phyloP scores from a whole-genome alignment of 2,329 filamentous ascomycete genomes.

The Botrytis paeoniae region DNA sequence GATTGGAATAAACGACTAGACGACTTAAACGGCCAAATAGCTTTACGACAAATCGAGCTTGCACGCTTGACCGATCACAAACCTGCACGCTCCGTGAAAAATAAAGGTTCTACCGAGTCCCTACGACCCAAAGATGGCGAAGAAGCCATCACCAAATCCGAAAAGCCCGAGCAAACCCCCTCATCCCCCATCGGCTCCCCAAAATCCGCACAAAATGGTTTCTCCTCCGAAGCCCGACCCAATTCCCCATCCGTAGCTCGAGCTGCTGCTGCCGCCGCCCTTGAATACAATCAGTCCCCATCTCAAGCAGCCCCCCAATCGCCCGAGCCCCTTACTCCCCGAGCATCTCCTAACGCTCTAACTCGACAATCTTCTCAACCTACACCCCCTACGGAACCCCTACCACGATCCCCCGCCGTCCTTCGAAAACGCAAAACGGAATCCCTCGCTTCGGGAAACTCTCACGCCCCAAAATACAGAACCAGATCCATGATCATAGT shows the following conservation, averaged over 20 bases:
- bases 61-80: constrained; percentile 46
- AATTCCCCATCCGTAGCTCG: constrained; percentile 27
- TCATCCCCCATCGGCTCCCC: constrained; percentile 26
- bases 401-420: constrained; percentile 21
- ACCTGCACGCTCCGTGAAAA: constrained; percentile 37
- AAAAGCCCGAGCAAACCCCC: constrained; percentile 23
- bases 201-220: constrained; percentile 22
- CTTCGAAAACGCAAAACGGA: constrained; percentile 38
- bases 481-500: constrained; percentile 76
- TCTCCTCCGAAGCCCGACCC: constrained; percentile 16
- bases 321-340: neutral
- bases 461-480: constrained; percentile 50
- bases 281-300: constrained; percentile 19
- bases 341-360: constrained; percentile 23
- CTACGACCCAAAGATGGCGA: constrained; percentile 35
- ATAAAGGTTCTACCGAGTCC: constrained; percentile 39
- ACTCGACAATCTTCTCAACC: constrained; percentile 29
- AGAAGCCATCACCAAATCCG: constrained; percentile 24
- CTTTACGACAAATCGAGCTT: constrained; percentile 59
- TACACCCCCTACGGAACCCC: constrained; percentile 23
- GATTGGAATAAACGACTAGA: constrained; percentile 59
- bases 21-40: constrained; percentile 58
- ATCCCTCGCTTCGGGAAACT: constrained; percentile 35
- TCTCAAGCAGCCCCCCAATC: constrained; percentile 20
- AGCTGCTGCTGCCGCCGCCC: constrained; percentile 19